These are phyloP conservation scores for Talaromyces funiculosus DNA, from an alignment of 2,329 filamentous ascomycete genomes.

Conservation along the genomic window DNA sequence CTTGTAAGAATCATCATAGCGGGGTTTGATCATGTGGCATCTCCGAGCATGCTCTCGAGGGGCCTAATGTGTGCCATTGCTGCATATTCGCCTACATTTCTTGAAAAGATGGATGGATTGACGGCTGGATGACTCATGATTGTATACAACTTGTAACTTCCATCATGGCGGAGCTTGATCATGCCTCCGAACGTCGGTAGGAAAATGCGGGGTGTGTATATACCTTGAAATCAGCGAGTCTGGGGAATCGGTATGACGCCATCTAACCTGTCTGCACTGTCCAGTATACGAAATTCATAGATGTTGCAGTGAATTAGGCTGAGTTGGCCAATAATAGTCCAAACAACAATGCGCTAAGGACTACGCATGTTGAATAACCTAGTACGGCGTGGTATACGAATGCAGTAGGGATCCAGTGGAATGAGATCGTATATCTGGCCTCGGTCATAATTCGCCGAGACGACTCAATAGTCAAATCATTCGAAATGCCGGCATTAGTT, in stretches of 20 bases:
- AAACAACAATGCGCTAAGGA: background rate
- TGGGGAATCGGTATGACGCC: background rate
- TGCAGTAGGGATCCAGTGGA: background rate
- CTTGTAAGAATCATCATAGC: too few relatives aligned
- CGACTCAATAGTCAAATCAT: background rate
- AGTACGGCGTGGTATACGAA: background rate
- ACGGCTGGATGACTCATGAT: background rate
- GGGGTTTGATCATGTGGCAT: too few relatives aligned
- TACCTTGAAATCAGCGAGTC: background rate
- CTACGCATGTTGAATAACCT: background rate
- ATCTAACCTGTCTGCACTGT: background rate
- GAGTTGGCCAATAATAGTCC: background rate
- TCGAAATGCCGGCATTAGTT: background rate
- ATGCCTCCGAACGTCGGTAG: background rate
- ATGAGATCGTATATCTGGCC: background rate
- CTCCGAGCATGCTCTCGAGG: too few relatives aligned
- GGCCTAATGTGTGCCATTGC: background rate
- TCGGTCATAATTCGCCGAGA: background rate
- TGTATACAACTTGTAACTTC: background rate
- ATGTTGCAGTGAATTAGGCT: background rate
- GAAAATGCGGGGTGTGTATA: background rate
- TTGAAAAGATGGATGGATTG: background rate
- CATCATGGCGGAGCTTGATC: background rate
- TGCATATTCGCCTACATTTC: background rate
- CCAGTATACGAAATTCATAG: too few relatives aligned